Conservation (phyloP, 208 protist genomes). For the Acanthamoeba triangularis region DNA sequence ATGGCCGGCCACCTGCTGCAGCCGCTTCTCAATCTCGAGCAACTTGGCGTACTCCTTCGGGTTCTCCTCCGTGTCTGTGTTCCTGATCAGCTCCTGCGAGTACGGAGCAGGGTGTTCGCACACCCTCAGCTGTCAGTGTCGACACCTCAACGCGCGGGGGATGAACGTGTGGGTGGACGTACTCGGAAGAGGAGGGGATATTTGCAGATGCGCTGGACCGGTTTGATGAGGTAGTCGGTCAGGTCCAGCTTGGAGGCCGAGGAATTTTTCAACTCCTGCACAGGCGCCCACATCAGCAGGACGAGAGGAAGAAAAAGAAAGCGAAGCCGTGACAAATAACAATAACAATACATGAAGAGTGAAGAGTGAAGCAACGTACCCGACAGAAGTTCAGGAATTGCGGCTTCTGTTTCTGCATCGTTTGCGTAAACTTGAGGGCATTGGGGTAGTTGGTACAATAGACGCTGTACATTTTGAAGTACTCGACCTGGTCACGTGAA, state of each 20-base stretch:
- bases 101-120: no score
- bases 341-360: neutral
- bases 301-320: neutral
- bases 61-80: neutral
- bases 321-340: neutral
- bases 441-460: conserved; percentile 65
- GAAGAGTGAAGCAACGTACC: neutral
- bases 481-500: neutral
- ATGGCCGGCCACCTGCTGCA: conserved; percentile 31
- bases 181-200: conserved; percentile 45
- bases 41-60: conserved; percentile 51
- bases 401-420: conserved; percentile 23
- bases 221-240: conserved; percentile 54
- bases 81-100: conserved; percentile 36
- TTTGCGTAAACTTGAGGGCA: conserved; percentile 34
- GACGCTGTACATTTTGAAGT: conserved; percentile 66
- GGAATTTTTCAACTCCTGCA: conserved; percentile 15
- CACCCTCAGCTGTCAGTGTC: neutral
- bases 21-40: conserved; percentile 17
- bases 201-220: conserved; percentile 66
- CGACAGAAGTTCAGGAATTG: conserved; percentile 14
- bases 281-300: neutral
- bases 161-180: neutral
- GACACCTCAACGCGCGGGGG: neutral
- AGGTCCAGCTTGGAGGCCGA: conserved; percentile 28